Conservation (phyloP, 345 rosid species). For the Erucastrum elatum region DNA sequence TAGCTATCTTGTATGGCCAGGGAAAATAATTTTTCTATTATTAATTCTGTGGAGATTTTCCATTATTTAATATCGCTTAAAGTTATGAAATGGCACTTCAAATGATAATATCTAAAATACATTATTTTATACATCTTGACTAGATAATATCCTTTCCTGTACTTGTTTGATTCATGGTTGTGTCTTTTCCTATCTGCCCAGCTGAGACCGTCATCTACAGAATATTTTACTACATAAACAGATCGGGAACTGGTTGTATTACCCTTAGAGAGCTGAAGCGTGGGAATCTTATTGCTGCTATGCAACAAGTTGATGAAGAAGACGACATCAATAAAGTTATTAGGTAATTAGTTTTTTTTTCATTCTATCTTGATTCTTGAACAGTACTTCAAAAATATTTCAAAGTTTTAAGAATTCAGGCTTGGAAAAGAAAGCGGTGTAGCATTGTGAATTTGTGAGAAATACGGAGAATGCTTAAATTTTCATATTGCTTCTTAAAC, state of each 20-base stretch:
- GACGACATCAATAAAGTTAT: slow-evolving; percentile 86
- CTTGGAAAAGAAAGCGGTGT: too few species aligned
- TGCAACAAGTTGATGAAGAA: slow-evolving; percentile 91
- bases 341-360: slow-evolving; percentile 53
- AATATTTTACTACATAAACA: slow-evolving; percentile 83
- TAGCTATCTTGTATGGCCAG: background rate
- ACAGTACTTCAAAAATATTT: background rate
- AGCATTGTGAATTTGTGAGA: background rate
- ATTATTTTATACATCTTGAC: slow-evolving; percentile 22
- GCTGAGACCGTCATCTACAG: slow-evolving; percentile 97
- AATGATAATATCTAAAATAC: background rate
- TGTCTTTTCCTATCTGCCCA: slow-evolving; percentile 46
- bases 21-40: background rate
- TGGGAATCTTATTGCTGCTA: slow-evolving; percentile 77
- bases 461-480: background rate
- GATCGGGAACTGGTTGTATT: slow-evolving; percentile 84
- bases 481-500: too few species aligned
- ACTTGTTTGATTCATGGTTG: slow-evolving; percentile 25
- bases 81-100: background rate
- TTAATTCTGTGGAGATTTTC: background rate
- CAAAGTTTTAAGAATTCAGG: background rate
- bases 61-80: background rate
- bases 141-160: slow-evolving; percentile 15
- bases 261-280: slow-evolving; percentile 88
- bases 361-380: background rate